These are phyloP conservation scores for Gaertneriomyces semiglobifer DNA, from an alignment of 192 early-diverging fungal species.

Conservation along the genomic window DNA sequence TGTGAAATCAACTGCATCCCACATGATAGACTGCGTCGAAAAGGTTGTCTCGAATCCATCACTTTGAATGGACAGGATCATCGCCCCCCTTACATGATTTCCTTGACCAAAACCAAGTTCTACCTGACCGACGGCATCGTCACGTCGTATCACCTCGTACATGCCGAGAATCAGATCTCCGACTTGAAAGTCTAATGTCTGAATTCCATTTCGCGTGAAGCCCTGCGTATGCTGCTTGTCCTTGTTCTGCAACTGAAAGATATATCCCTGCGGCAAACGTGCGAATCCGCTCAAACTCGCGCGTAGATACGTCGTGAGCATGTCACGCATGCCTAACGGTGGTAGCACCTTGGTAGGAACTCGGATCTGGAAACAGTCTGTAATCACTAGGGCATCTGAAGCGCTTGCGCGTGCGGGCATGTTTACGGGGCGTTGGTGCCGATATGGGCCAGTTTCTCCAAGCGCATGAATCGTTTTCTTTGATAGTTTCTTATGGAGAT, in stretches of 20 bases:
- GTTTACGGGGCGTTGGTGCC: not conserved
- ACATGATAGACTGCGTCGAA: not conserved
- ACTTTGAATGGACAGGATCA: not conserved
- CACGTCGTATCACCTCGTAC: conserved; percentile 1
- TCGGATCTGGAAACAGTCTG: not conserved
- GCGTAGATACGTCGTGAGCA: not conserved
- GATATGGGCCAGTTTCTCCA: not conserved
- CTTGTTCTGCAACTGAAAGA: not conserved
- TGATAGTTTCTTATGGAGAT: conserved; percentile 4
- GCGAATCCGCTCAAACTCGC: not conserved
- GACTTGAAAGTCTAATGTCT: conserved; percentile 2
- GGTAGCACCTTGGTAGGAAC: conserved; percentile 1
- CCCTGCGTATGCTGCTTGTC: conserved; percentile 5
- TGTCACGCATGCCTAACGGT: not conserved
- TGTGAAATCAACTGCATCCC: not conserved
- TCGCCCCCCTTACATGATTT: conserved; percentile 1
- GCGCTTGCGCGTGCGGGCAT: conserved; percentile 2
- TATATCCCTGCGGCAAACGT: conserved; percentile 1
- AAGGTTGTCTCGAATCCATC: not conserved
- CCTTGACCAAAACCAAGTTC: not conserved
- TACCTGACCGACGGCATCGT: not conserved
- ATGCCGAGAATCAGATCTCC: not conserved
- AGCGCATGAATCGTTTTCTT: not conserved
- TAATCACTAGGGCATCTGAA: not conserved
- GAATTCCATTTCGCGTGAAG: not conserved